Conservation (phyloP, 2,329 filamentous ascomycete genomes). For the Leptographium radiaticola region DNA sequence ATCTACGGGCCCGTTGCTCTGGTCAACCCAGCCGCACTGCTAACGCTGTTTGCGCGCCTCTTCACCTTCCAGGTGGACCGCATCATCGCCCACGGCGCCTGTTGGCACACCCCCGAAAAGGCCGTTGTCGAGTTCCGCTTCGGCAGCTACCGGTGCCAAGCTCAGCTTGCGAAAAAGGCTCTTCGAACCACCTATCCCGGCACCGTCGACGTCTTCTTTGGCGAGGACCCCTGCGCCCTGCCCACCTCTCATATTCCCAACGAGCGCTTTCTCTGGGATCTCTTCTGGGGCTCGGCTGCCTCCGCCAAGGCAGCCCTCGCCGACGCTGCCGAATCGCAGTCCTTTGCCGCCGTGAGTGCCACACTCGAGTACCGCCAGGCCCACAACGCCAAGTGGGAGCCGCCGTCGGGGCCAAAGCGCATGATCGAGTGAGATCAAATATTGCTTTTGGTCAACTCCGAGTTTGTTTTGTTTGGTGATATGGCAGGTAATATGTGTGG, state of each 20-base stretch:
- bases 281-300: background rate
- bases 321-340: background rate
- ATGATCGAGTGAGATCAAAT: background rate
- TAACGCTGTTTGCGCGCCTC: slow-evolving; percentile 25
- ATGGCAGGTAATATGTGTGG: background rate
- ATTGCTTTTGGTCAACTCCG: background rate
- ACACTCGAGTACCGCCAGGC: too few species aligned
- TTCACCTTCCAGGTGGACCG: slow-evolving; percentile 36
- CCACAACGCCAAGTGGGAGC: background rate
- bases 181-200: slow-evolving; percentile 8
- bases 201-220: slow-evolving; percentile 11
- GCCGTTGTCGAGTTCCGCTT: slow-evolving; percentile 36
- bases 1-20: slow-evolving; percentile 30
- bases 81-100: slow-evolving; percentile 19
- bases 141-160: slow-evolving; percentile 39
- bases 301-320: background rate
- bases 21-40: slow-evolving; percentile 28
- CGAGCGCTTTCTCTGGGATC: background rate
- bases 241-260: background rate
- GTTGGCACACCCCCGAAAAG: background rate
- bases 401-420: background rate
- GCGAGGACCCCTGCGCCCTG: slow-evolving; percentile 4
- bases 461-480: background rate
- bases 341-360: background rate
- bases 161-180: slow-evolving; percentile 29